These are phyloP conservation scores for Gonapodya sp. DNA, from an alignment of 192 early-diverging fungal species.

Conservation along the genomic window DNA sequence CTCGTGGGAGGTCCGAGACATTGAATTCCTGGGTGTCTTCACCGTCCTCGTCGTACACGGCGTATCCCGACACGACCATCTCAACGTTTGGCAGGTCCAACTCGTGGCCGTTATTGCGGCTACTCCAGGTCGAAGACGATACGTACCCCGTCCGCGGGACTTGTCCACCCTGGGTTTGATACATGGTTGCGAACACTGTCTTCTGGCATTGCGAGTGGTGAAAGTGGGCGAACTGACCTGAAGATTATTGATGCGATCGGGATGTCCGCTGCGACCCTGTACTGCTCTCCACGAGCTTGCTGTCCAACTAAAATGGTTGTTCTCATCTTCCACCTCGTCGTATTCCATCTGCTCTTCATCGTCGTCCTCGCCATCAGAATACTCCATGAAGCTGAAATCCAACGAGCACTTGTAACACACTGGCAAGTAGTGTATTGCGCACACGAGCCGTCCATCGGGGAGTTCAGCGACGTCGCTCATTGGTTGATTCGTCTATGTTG, in stretches of 20 bases:
- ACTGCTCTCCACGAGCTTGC: background rate
- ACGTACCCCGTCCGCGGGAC: background rate
- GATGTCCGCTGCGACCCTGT: background rate
- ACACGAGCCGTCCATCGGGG: background rate
- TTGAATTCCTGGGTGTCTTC: background rate
- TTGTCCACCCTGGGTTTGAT: background rate
- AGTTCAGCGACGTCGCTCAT: background rate
- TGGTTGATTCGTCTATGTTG: background rate
- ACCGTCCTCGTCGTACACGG: background rate
- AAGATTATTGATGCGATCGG: background rate
- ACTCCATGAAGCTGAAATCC: background rate
- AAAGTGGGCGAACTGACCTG: background rate
- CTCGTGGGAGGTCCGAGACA: background rate
- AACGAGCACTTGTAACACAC: background rate
- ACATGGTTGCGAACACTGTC: background rate
- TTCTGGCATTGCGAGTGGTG: background rate
- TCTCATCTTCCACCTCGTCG: background rate
- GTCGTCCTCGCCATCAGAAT: background rate
- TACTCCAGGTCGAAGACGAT: background rate
- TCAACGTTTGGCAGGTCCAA: background rate
- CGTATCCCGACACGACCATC: background rate
- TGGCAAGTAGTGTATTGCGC: background rate
- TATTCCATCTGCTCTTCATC: background rate
- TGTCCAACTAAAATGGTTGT: background rate
- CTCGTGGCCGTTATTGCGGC: background rate